phyloP scores from a whole-genome alignment of 1,139 yeast species.

The Kurtzmaniella natalensis region DNA sequence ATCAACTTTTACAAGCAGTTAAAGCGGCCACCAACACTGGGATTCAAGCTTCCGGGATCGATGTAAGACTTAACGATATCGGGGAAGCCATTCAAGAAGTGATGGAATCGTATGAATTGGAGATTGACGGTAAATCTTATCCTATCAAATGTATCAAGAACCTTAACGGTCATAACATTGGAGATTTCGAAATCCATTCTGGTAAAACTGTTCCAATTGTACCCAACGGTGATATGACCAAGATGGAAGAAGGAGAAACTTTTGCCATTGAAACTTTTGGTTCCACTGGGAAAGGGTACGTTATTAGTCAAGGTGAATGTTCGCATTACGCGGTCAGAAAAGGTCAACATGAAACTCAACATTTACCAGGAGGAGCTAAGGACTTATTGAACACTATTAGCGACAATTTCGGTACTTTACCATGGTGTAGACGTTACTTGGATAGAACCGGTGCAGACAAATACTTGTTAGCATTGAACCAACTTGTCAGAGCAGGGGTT shows the following conservation, averaged over 20 bases:
- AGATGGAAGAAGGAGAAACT: constrained; percentile 98
- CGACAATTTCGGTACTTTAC: constrained; percentile 84
- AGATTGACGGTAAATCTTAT: constrained; percentile 76
- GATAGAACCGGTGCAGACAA: constrained; percentile 91
- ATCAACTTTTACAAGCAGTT: constrained; percentile 76
- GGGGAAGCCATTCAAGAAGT: constrained; percentile 96
- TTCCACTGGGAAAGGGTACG: constrained; percentile 92
- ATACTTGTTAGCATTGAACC: constrained; percentile 83
- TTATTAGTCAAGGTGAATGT: constrained; percentile 81
- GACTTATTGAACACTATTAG: constrained; percentile 65
- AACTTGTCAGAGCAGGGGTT: constrained; percentile 77
- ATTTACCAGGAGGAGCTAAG: constrained; percentile 65
- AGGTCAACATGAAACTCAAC: constrained; percentile 37
- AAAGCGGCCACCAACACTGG: constrained; percentile 94
- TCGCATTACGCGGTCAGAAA: constrained; percentile 80
- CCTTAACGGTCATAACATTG: constrained; percentile 91
- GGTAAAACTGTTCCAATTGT: constrained; percentile 97
- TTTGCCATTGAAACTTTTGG: constrained; percentile 99
- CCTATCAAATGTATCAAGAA: constrained; percentile 89
- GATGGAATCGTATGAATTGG: constrained; percentile 95
- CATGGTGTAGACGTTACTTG: constrained; percentile 93
- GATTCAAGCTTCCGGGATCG: constrained; percentile 88
- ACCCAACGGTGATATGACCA: constrained; percentile 86
- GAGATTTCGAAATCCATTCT: constrained; percentile 79
- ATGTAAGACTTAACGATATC: constrained; percentile 88